Conservation (phyloP, 768 basidiomycete species). For the Leucosporidium creatinivorum region DNA sequence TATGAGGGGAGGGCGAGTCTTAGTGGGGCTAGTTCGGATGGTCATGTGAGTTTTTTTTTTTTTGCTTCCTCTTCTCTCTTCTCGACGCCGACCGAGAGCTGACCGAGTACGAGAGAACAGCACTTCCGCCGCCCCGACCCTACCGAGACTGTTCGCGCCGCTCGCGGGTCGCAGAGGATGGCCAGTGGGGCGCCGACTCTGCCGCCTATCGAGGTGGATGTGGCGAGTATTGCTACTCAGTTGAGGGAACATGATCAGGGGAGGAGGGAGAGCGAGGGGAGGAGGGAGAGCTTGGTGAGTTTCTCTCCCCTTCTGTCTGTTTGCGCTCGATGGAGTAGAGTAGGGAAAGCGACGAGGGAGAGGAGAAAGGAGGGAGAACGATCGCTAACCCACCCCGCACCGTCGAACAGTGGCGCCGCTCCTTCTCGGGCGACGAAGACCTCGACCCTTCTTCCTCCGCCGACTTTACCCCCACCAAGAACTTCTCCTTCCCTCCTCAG, state of each 20-base stretch:
- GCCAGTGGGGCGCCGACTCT: constrained; percentile 2
- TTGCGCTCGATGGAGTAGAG: too few species aligned
- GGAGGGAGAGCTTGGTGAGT: neutral
- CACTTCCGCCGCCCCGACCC: constrained; percentile 16
- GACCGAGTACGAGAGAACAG: too few species aligned
- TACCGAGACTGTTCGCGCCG: constrained; percentile 15
- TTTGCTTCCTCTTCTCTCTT: too few species aligned
- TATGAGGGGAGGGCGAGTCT: constrained; percentile 28
- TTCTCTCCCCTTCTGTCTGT: too few species aligned
- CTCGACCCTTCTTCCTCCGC: constrained; percentile 4
- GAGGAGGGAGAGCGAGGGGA: constrained; percentile 18
- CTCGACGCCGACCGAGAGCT: too few species aligned
- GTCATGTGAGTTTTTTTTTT: neutral
- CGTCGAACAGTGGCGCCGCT: too few species aligned
- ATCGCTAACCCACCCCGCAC: too few species aligned
- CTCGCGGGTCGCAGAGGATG: neutral
- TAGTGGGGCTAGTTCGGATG: neutral
- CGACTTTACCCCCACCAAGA: constrained; percentile 10
- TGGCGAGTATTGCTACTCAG: constrained; percentile 23
- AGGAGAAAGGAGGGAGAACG: too few species aligned
- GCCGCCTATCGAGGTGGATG: constrained; percentile 15
- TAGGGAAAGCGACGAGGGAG: too few species aligned
- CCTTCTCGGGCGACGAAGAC: too few species aligned
- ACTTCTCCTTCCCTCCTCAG: constrained; percentile 16
- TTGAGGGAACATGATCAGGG: constrained; percentile 21